Conservation (phyloP, 139 green algal species). For the Medakamo hakoo region DNA sequence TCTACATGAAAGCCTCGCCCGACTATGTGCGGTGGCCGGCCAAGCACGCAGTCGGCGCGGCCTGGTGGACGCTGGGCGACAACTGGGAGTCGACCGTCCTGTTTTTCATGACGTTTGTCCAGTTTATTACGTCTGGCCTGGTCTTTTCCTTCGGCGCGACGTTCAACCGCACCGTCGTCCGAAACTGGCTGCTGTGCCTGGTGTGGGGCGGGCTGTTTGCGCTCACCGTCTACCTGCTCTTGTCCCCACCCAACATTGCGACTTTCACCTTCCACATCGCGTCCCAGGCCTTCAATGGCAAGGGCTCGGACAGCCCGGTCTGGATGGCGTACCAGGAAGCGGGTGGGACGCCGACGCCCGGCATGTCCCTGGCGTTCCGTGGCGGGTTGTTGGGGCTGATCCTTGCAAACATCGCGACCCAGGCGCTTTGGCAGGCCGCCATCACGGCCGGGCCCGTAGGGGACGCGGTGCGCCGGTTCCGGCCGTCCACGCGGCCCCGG, state of each 20-base stretch:
- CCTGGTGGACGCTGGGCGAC: conserved; percentile 9
- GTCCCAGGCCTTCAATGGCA: neutral
- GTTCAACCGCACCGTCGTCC: conserved; percentile 2
- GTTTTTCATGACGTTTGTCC: conserved; percentile 5
- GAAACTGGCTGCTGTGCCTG: conserved; percentile 2
- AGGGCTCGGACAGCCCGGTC: neutral
- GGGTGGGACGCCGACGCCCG: no score
- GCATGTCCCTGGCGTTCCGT: neutral
- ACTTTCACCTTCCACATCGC: neutral
- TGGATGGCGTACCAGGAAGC: neutral
- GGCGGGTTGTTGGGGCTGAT: neutral
- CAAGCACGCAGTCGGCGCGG: neutral
- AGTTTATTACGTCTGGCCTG: conserved; percentile 5
- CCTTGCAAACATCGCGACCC: neutral
- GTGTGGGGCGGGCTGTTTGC: neutral
- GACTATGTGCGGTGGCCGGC: conserved; percentile 10
- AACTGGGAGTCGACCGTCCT: conserved; percentile 11
- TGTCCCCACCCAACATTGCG: neutral
- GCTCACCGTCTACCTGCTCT: neutral
- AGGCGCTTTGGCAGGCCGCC: neutral
- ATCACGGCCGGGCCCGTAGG: neutral
- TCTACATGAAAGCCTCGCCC: conserved; percentile 1
- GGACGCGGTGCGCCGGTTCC: neutral
- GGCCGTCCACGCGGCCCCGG: no score
- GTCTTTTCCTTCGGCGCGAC: conserved; percentile 6